These are phyloP conservation scores for Fusarium buxicola DNA, from an alignment of 2,329 filamentous ascomycete species.

Conservation along the genomic window DNA sequence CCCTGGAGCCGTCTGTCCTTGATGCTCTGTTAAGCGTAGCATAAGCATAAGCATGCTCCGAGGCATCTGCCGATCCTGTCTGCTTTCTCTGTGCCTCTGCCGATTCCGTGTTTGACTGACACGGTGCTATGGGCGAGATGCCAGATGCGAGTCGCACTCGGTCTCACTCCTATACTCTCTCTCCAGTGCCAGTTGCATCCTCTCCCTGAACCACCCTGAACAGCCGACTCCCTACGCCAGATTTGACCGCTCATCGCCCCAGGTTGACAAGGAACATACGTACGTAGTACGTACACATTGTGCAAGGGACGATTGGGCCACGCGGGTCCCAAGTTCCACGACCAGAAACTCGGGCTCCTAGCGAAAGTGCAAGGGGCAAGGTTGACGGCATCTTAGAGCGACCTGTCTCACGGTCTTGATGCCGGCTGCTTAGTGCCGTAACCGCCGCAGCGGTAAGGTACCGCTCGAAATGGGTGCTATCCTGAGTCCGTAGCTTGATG, in stretches of 20 bases:
- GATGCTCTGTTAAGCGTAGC: constrained; percentile 26
- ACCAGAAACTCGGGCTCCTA: constrained; percentile 46
- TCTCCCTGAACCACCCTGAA: constrained; percentile 17
- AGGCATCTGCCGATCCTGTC: constrained; percentile 40
- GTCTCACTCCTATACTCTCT: constrained; percentile 11
- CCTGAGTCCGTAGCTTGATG: constrained; percentile 2
- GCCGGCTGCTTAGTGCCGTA: constrained; percentile 24
- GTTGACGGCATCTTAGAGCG: constrained; percentile 27
- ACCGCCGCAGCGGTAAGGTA: constrained; percentile 24
- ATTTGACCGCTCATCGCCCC: constrained; percentile 37
- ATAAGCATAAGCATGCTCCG: too few relatives aligned
- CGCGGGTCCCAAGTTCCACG: constrained; percentile 42
- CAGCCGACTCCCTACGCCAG: constrained; percentile 33
- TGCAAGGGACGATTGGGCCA: constrained; percentile 34
- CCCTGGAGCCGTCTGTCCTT: constrained; percentile 34
- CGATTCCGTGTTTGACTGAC: constrained; percentile 23
- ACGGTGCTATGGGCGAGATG: constrained; percentile 24
- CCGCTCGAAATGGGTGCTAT: constrained; percentile 19
- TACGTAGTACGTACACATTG: constrained; percentile 18
- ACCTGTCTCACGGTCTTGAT: constrained; percentile 20
- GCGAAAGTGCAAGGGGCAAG: constrained; percentile 42
- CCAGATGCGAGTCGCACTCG: constrained; percentile 23
- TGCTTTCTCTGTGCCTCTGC: constrained; percentile 22
- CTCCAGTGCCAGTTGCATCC: background rate
- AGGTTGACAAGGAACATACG: constrained; percentile 31